phyloP scores from a whole-genome alignment of 2,329 filamentous ascomycete species.

The Penicillium sp. region DNA sequence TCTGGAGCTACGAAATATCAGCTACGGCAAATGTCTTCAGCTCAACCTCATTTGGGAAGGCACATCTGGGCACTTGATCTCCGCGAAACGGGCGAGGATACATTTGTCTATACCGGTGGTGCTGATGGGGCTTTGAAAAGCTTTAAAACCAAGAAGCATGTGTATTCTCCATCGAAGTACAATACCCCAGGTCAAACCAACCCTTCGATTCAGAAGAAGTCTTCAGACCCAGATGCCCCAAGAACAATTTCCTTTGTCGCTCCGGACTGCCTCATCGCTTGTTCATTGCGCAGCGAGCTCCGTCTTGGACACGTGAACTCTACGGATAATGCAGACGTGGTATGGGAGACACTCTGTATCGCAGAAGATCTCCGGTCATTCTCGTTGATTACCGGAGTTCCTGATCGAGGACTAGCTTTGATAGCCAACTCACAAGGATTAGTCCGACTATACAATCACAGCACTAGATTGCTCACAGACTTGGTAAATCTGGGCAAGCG shows the following conservation, averaged over 20 bases:
- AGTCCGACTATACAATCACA: slow-evolving; percentile 39
- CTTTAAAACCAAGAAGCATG: slow-evolving; percentile 26
- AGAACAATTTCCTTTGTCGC: slow-evolving; percentile 39
- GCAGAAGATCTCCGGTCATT: slow-evolving; percentile 35
- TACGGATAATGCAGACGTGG: slow-evolving; percentile 14
- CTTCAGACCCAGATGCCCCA: slow-evolving; percentile 16
- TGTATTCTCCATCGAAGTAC: neutral
- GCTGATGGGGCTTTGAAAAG: slow-evolving; percentile 68
- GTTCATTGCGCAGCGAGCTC: slow-evolving; percentile 32
- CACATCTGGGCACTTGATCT: slow-evolving; percentile 79
- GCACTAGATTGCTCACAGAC: slow-evolving; percentile 27
- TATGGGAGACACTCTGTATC: slow-evolving; percentile 31
- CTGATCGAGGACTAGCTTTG: slow-evolving; percentile 35
- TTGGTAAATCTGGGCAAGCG: slow-evolving; percentile 30
- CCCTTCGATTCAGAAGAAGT: neutral
- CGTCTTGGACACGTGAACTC: slow-evolving; percentile 30
- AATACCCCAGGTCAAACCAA: neutral
- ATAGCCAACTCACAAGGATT: slow-evolving; percentile 36
- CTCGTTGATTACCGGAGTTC: slow-evolving; percentile 32
- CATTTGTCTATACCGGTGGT: slow-evolving; percentile 71
- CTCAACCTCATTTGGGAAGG: slow-evolving; percentile 76
- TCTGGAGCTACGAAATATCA: slow-evolving; percentile 19
- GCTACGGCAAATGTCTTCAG: slow-evolving; percentile 52
- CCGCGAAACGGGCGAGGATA: slow-evolving; percentile 29
- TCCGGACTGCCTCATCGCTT: slow-evolving; percentile 35